phyloP scores from a whole-genome alignment of 1,139 yeast species.

The Zygosaccharomyces pseudobailii region DNA sequence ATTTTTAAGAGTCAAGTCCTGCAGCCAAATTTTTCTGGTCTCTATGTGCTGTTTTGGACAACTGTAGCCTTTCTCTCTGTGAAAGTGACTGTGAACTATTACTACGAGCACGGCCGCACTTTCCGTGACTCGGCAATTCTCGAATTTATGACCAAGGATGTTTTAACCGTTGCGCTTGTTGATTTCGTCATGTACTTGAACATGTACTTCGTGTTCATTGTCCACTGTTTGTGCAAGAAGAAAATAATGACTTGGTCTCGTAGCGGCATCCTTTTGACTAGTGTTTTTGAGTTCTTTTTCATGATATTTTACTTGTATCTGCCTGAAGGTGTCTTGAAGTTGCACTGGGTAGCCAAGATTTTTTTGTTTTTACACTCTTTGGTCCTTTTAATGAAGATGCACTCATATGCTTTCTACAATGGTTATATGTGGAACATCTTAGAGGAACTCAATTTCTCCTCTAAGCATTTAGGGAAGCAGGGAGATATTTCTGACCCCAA shows the following conservation, averaged over 20 bases:
- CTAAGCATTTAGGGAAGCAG: constrained; percentile 31
- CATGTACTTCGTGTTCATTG: constrained; percentile 49
- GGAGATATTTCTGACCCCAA: constrained; percentile 24
- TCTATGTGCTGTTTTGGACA: constrained; percentile 67
- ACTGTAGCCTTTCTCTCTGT: constrained; percentile 51
- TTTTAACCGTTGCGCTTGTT: constrained; percentile 59
- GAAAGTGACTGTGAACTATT: constrained; percentile 44
- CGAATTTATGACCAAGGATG: constrained; percentile 46
- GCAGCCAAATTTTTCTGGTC: constrained; percentile 47
- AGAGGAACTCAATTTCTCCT: constrained; percentile 52
- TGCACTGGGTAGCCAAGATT: constrained; percentile 86
- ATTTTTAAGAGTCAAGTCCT: constrained; percentile 13
- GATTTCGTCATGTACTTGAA: constrained; percentile 67
- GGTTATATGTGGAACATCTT: constrained; percentile 74
- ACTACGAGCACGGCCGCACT: constrained; percentile 33
- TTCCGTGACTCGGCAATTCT: constrained; percentile 49
- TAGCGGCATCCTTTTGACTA: constrained; percentile 58
- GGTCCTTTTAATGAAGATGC: constrained; percentile 88
- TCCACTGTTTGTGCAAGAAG: constrained; percentile 49
- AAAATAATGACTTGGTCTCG: constrained; percentile 50
- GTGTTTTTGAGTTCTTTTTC: constrained; percentile 49
- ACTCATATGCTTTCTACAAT: constrained; percentile 82
- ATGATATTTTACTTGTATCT: constrained; percentile 45
- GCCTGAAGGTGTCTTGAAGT: constrained; percentile 46
- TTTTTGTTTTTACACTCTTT: constrained; percentile 77